These are phyloP conservation scores for Didymella keratinophila DNA, from an alignment of 2,329 filamentous ascomycete species.

Conservation along the genomic window DNA sequence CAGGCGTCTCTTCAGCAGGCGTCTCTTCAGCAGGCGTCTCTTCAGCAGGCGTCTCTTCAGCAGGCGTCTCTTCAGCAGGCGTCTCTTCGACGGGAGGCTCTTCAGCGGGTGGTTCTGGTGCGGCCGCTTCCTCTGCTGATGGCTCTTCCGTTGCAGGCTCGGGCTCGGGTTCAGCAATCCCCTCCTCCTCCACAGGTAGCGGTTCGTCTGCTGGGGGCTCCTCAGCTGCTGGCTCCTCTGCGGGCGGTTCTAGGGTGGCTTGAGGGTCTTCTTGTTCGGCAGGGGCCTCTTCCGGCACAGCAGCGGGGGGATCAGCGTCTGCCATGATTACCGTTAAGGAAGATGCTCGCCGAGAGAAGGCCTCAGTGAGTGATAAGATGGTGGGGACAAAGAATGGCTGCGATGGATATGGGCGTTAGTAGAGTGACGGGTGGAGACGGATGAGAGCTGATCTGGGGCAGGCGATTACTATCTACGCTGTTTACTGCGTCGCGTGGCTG, in stretches of 20 bases:
- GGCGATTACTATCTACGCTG: neutral
- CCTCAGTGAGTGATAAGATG: slow-evolving; percentile 2
- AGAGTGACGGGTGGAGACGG: neutral
- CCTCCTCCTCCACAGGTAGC: slow-evolving; percentile 1
- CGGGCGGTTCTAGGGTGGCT: neutral
- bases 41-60: too few species aligned
- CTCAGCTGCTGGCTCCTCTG: neutral
- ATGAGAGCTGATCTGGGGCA: too few species aligned
- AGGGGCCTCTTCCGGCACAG: neutral
- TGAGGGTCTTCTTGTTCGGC: neutral
- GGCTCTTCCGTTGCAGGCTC: slow-evolving; percentile 2
- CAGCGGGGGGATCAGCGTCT: slow-evolving; percentile 5
- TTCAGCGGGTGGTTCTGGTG: neutral
- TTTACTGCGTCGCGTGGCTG: slow-evolving; percentile 18
- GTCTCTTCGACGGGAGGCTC: neutral
- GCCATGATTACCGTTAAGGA: slow-evolving; percentile 4
- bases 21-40: too few species aligned
- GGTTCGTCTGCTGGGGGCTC: neutral
- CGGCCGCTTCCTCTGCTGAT: neutral
- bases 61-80: too few species aligned
- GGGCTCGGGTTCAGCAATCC: neutral
- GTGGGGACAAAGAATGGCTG: slow-evolving; percentile 9
- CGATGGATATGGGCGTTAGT: neutral
- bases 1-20: too few species aligned
- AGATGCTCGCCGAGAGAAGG: slow-evolving; percentile 6